Conservation (phyloP, 2,329 filamentous ascomycete species). For the Trematosphaeria pertusa region DNA sequence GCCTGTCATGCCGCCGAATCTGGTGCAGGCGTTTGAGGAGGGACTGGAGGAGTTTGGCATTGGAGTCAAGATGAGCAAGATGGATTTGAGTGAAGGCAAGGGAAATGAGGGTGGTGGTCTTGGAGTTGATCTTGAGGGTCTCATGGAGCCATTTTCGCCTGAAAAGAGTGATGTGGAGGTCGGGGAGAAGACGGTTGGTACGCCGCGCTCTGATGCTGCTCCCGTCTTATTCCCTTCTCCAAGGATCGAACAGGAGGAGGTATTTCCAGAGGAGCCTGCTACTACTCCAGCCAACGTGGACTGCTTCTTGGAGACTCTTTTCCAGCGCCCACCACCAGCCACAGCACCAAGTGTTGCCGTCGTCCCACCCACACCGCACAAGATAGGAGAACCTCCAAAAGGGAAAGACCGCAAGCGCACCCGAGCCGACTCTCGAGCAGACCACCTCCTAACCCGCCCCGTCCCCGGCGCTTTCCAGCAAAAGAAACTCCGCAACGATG, state of each 20-base stretch:
- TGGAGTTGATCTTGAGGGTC: background rate
- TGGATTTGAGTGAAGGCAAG: background rate
- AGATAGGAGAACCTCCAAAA: too few species aligned
- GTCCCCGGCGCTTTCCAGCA: background rate
- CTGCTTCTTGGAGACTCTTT: background rate
- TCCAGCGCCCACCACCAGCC: background rate
- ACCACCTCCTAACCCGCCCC: background rate
- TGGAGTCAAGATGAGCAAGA: background rate
- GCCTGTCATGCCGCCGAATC: slow-evolving; percentile 13
- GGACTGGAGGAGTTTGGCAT: slow-evolving; percentile 15
- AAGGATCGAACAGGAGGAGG: slow-evolving; percentile 4
- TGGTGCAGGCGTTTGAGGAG: slow-evolving; percentile 13
- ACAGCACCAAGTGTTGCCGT: background rate
- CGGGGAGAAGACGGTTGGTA: too few species aligned
- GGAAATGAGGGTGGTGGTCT: background rate
- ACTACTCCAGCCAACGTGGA: background rate
- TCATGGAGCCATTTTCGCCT: background rate
- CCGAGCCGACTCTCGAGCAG: background rate
- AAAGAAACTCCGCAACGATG: background rate
- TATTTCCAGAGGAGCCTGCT: background rate
- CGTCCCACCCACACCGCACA: background rate
- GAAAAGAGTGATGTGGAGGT: background rate
- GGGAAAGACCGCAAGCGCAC: background rate
- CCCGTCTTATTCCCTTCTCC: slow-evolving; percentile 15
- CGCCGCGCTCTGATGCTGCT: too few species aligned